phyloP scores from a whole-genome alignment of 176 grass and related monocot species.

The Puccinellia tenuiflora region DNA sequence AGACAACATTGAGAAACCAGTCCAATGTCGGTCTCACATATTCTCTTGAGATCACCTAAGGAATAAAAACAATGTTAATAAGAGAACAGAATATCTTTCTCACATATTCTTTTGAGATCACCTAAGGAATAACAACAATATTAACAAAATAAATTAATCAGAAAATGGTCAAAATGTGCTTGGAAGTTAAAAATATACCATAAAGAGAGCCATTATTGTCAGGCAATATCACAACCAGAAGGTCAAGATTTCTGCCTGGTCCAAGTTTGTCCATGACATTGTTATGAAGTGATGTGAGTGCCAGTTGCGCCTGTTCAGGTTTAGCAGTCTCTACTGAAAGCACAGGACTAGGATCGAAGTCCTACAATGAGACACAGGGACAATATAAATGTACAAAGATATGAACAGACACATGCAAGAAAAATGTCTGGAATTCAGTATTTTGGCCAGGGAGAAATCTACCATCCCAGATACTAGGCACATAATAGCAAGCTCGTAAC shows the following conservation, averaged over 20 bases:
- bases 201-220: conserved; percentile 56
- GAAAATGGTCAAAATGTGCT: not conserved
- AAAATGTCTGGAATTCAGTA: not conserved
- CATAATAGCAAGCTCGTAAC: conserved; percentile 34
- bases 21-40: conserved; percentile 68
- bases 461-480: conserved; percentile 58
- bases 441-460: not conserved
- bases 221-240: conserved; percentile 58
- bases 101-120: not conserved
- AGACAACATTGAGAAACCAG: conserved; percentile 69
- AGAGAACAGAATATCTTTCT: not conserved
- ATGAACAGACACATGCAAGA: not conserved
- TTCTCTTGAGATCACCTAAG: conserved; percentile 59
- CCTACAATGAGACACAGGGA: conserved; percentile 13
- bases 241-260: conserved; percentile 39
- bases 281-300: conserved; percentile 35
- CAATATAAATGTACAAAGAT: not conserved
- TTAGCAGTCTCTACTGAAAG: conserved; percentile 34
- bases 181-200: conserved; percentile 24
- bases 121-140: not conserved
- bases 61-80: conserved; percentile 16
- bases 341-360: conserved; percentile 38
- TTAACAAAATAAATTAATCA: not conserved
- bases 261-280: conserved; percentile 46
- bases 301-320: conserved; percentile 41